Percentiles rank a stretch among this genome's conserved stretches.
Conservation (phyloP, 108 stramenopile species). For the Aurantiochytrium sp. region DNA sequence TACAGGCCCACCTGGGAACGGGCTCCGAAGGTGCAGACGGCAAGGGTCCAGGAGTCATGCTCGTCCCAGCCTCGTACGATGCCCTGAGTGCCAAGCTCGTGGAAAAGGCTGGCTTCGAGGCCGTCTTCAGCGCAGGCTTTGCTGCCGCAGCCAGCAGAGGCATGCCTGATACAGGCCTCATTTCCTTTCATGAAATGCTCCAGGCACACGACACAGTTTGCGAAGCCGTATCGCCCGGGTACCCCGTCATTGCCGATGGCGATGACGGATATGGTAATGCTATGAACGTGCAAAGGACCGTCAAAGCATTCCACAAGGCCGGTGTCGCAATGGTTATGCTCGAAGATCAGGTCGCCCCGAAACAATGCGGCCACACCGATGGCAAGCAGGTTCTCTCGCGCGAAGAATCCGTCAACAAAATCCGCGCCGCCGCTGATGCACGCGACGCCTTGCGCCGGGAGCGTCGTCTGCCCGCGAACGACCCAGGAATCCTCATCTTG, state of each 20-base stretch:
- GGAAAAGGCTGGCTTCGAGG: constrained; percentile 68
- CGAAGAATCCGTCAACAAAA: constrained; percentile 73
- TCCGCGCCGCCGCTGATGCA: constrained; percentile 85
- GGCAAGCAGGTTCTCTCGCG: constrained; percentile 78
- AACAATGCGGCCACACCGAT: constrained; percentile 88
- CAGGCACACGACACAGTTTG: constrained; percentile 60
- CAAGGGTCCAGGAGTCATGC: neutral
- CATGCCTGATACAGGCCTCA: constrained; percentile 79
- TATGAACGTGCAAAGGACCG: constrained; percentile 77
- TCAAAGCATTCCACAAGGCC: constrained; percentile 71
- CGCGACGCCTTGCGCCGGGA: constrained; percentile 19
- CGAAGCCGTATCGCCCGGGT: constrained; percentile 63
- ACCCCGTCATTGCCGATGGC: constrained; percentile 92
- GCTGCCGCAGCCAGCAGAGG: constrained; percentile 77
- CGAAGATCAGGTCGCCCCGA: constrained; percentile 57
- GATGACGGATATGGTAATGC: constrained; percentile 87
- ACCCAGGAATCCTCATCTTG: constrained; percentile 27
- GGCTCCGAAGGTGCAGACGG: neutral
- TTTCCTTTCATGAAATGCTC: constrained; percentile 75
- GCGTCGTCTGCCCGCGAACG: neutral
- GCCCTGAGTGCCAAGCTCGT: constrained; percentile 78
- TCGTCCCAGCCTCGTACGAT: constrained; percentile 87
- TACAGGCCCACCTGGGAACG: neutral
- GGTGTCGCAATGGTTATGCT: constrained; percentile 62
- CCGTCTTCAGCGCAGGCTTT: constrained; percentile 96